These are phyloP conservation scores for Cyberlindnera euphorbiae DNA, from an alignment of 805 yeast species.

Conservation along the genomic window DNA sequence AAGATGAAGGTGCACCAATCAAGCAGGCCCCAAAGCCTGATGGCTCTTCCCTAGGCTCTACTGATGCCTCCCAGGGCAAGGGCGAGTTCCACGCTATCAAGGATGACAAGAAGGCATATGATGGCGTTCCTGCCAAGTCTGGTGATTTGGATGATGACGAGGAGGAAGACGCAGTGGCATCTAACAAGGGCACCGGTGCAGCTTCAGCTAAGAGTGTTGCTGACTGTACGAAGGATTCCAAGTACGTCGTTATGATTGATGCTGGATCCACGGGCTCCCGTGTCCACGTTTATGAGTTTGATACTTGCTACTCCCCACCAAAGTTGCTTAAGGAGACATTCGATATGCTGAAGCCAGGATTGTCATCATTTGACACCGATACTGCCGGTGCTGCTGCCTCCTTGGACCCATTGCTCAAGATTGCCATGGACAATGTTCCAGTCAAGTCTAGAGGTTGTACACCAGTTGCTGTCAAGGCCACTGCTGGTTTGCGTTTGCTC, in stretches of 20 bases:
- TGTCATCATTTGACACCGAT: slow-evolving; percentile 79
- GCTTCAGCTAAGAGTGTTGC: slow-evolving; percentile 17
- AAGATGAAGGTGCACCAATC: slow-evolving; percentile 24
- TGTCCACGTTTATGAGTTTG: slow-evolving; percentile 89
- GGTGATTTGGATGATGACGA: slow-evolving; percentile 5
- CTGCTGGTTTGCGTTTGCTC: slow-evolving; percentile 88
- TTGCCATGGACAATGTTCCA: slow-evolving; percentile 79
- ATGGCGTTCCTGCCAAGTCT: slow-evolving; percentile 27
- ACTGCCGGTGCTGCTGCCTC: slow-evolving; percentile 85
- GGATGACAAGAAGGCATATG: slow-evolving; percentile 24
- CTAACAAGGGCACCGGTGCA: slow-evolving; percentile 9
- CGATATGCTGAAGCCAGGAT: slow-evolving; percentile 88
- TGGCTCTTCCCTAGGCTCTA: slow-evolving; percentile 4
- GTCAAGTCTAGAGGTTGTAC: slow-evolving; percentile 68
- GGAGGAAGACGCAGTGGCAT: slow-evolving; percentile 7
- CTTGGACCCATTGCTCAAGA: slow-evolving; percentile 71
- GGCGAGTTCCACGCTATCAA: slow-evolving; percentile 25
- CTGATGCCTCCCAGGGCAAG: slow-evolving; percentile 10
- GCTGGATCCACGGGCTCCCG: slow-evolving; percentile 98
- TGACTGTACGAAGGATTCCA: slow-evolving; percentile 40
- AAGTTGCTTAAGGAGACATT: slow-evolving; percentile 73
- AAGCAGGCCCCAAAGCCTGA: slow-evolving; percentile 28
- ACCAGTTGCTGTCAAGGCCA: slow-evolving; percentile 95
- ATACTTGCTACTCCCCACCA: slow-evolving; percentile 84
- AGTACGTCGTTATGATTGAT: slow-evolving; percentile 90